Conservation (phyloP, 768 basidiomycete species). For the Mycena belliarum region DNA sequence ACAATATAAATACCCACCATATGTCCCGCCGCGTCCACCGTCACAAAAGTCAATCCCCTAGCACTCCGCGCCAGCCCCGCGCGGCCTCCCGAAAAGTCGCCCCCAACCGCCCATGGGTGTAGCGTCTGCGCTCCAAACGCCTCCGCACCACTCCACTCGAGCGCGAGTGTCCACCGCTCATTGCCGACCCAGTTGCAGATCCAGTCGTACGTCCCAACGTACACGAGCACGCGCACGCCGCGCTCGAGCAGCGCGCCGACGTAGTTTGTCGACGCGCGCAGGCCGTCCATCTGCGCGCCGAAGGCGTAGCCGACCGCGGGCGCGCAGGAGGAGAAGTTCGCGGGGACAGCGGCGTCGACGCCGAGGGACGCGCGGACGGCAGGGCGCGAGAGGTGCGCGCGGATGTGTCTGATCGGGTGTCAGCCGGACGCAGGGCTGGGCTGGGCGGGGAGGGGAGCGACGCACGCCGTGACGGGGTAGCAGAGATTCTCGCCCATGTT, state of each 20-base stretch:
- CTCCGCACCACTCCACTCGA: slow-evolving; percentile 70
- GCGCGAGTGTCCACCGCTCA: slow-evolving; percentile 63
- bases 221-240: slow-evolving; percentile 66
- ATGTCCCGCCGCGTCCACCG: slow-evolving; percentile 51
- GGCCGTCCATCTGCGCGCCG: slow-evolving; percentile 39
- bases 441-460: too few relatives aligned
- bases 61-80: slow-evolving; percentile 18
- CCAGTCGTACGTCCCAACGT: slow-evolving; percentile 73
- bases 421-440: too few relatives aligned
- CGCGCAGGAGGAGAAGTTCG: slow-evolving; percentile 45
- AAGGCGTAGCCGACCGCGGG: slow-evolving; percentile 52
- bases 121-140: slow-evolving; percentile 43
- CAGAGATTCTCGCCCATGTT: slow-evolving; percentile 7
- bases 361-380: slow-evolving; percentile 49
- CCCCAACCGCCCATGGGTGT: slow-evolving; percentile 16
- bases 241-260: slow-evolving; percentile 71
- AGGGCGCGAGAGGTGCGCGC: slow-evolving; percentile 50
- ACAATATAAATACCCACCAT: slow-evolving; percentile 46
- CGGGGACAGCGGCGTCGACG: slow-evolving; percentile 38
- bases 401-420: slow-evolving; percentile 43
- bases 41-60: slow-evolving; percentile 1
- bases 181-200: slow-evolving; percentile 80
- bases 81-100: slow-evolving; percentile 2
- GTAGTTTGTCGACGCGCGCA: slow-evolving; percentile 52
- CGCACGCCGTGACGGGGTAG: slow-evolving; percentile 20